phyloP scores from a whole-genome alignment of 2,329 filamentous ascomycete species.

The Leptographium radiaticola region DNA sequence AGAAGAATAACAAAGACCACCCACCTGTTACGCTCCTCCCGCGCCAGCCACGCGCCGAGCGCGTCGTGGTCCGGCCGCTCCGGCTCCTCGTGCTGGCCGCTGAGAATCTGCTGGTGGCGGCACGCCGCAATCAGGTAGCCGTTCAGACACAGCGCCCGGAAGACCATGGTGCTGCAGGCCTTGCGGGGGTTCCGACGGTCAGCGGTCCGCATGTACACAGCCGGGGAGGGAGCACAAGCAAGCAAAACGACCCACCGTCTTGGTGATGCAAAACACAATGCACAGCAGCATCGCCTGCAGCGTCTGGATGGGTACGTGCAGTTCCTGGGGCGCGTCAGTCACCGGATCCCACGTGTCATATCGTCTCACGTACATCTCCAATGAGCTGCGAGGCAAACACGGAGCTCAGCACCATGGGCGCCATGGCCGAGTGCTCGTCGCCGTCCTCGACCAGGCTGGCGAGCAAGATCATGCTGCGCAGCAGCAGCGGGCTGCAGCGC shows the following conservation, averaged over 20 bases:
- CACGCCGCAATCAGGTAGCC: background rate
- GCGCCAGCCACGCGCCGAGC: background rate
- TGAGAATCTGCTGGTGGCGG: constrained; percentile 1
- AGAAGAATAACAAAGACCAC: background rate
- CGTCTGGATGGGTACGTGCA: background rate
- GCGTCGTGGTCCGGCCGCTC: background rate
- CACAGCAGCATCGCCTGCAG: constrained; percentile 4
- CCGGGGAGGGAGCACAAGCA: background rate
- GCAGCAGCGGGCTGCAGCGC: background rate
- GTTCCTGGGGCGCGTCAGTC: too few relatives aligned
- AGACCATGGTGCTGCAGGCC: background rate
- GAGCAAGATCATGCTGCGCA: background rate
- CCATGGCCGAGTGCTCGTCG: background rate
- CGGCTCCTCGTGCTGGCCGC: background rate
- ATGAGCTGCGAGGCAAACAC: background rate
- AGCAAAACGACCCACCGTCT: background rate
- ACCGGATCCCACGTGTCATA: too few relatives aligned
- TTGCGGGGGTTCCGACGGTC: background rate
- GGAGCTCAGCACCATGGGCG: background rate
- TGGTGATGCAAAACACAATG: constrained; percentile 1
- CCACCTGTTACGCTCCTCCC: constrained; percentile 2
- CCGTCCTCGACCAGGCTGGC: constrained; percentile 1
- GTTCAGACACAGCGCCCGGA: constrained; percentile 1
- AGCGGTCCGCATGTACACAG: background rate
- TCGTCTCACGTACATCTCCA: constrained; percentile 1